Conservation (phyloP, 225 moss, liverwort and hornwort genomes). For the Bryoerythrophyllum caledonicum region DNA sequence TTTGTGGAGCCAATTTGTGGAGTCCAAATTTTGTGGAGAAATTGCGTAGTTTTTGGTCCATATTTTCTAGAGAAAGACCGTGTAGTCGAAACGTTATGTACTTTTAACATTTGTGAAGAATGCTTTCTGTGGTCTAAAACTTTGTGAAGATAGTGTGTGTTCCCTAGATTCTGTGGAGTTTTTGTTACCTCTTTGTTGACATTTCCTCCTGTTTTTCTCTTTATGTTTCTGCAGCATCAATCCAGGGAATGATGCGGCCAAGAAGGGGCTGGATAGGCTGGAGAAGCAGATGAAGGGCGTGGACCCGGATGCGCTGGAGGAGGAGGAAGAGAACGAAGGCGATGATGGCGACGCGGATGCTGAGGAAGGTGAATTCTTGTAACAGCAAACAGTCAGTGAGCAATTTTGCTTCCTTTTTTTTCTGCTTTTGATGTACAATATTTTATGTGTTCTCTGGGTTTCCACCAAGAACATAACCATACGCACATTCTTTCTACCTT, state of each 20-base stretch:
- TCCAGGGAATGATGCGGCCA: constrained; percentile 76
- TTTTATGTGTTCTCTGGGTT: constrained; percentile 8
- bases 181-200: not conserved
- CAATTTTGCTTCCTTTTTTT: not conserved
- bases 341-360: constrained; percentile 77
- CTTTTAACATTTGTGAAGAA: no score
- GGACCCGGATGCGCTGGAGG: constrained; percentile 82
- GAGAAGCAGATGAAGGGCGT: constrained; percentile 92
- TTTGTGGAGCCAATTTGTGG: no score
- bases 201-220: constrained; percentile 9
- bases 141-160: no score
- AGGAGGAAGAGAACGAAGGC: constrained; percentile 86
- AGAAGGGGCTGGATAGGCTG: constrained; percentile 76
- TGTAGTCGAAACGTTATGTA: no score
- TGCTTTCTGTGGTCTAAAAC: no score
- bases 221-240: constrained; percentile 53
- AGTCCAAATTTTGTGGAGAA: no score
- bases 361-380: constrained; percentile 83
- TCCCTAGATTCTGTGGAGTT: no score
- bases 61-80: no score
- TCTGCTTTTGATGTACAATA: constrained; percentile 22
- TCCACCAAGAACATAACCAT: constrained; percentile 30
- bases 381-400: constrained; percentile 8
- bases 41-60: no score
- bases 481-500: constrained; percentile 32